These are phyloP conservation scores for Sugiyamaella novakii DNA, from an alignment of 1,139 yeast species.

Conservation along the genomic window DNA sequence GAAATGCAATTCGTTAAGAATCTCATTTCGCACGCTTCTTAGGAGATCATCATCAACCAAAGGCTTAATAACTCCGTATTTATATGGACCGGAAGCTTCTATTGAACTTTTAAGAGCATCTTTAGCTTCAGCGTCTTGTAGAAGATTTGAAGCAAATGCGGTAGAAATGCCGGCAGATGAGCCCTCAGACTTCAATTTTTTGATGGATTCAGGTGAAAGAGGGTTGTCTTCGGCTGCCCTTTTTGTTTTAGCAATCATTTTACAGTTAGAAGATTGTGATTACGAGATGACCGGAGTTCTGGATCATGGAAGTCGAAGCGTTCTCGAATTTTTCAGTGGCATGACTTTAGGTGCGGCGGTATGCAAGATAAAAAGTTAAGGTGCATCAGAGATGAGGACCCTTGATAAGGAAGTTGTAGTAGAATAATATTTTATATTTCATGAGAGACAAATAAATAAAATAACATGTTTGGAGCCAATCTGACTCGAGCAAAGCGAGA, in stretches of 20 bases:
- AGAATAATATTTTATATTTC: not conserved
- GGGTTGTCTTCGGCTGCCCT: not conserved
- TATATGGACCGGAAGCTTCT: constrained; percentile 67
- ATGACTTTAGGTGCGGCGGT: constrained; percentile 1
- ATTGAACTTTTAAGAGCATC: constrained; percentile 33
- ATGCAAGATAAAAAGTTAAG: constrained; percentile 8
- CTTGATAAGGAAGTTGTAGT: not conserved
- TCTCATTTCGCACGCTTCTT: constrained; percentile 80
- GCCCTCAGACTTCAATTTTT: constrained; percentile 20
- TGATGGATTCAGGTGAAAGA: not conserved
- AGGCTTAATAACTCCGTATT: constrained; percentile 82
- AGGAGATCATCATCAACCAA: constrained; percentile 76
- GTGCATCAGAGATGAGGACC: constrained; percentile 4
- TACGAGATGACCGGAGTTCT: not conserved
- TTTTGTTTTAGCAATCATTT: constrained; percentile 12
- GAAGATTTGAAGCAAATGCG: constrained; percentile 1
- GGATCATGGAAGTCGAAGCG: not conserved
- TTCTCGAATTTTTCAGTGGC: not conserved
- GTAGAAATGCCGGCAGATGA: constrained; percentile 3
- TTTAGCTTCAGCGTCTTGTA: constrained; percentile 21
- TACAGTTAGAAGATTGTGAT: not conserved
- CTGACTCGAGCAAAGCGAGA: constrained; percentile 1
- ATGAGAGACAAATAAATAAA: constrained; percentile 2
- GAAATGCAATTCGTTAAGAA: constrained; percentile 79
- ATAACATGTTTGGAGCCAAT: no score